phyloP scores from a whole-genome alignment of 2,329 filamentous ascomycete species.

The Arthrocladium fulminans region DNA sequence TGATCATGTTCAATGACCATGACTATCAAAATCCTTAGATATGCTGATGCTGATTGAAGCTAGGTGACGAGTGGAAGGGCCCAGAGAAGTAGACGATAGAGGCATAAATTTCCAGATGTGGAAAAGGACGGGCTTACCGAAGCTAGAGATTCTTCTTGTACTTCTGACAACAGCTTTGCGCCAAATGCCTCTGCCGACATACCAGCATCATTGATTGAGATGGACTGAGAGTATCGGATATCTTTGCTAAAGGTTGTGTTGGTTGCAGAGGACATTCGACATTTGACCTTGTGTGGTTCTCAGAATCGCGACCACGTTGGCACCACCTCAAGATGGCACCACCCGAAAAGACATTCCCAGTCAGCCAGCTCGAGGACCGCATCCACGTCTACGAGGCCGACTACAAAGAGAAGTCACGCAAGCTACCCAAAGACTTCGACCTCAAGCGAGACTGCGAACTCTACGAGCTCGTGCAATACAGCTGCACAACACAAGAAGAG shows the following conservation, averaged over 20 bases:
- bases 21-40: too few species aligned
- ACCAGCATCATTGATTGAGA: background rate
- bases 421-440: conserved; percentile 41
- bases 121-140: conserved; percentile 33
- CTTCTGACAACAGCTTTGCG: conserved; percentile 43
- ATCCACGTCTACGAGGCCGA: conserved; percentile 34
- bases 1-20: background rate
- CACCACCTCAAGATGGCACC: conserved; percentile 42
- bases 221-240: background rate
- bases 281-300: background rate
- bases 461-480: conserved; percentile 54
- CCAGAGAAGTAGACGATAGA: background rate
- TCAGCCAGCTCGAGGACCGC: conserved; percentile 42
- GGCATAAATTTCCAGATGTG: conserved; percentile 4
- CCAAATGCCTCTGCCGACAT: conserved; percentile 42
- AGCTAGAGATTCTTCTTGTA: conserved; percentile 41
- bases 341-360: conserved; percentile 44
- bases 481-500: conserved; percentile 46
- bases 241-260: background rate
- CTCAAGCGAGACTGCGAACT: conserved; percentile 46
- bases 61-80: background rate
- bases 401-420: conserved; percentile 44
- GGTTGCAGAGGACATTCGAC: background rate
- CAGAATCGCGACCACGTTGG: background rate
- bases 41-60: too few species aligned